Evolutionary conservation across 1,284 basidiomycete genomes (phyloP).

Genomic region (Fomitopsis palustris): DNA sequence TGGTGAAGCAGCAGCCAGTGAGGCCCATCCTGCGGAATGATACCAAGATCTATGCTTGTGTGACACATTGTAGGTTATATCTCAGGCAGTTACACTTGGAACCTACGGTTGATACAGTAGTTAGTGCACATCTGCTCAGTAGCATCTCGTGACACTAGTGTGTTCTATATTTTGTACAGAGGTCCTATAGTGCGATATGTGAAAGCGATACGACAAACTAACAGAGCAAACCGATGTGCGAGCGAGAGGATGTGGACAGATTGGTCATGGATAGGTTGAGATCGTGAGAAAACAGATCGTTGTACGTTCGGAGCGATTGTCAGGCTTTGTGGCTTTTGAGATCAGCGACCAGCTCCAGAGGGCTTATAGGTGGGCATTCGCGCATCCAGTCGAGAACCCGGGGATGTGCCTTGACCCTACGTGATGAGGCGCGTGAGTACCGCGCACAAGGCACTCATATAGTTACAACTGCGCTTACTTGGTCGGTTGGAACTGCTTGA

Average conservation of each 20-base stretch:
- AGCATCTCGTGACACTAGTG: background rate
- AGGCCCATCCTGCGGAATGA: background rate
- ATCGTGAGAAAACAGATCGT: no score
- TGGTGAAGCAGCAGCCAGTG: background rate
- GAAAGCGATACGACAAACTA: background rate
- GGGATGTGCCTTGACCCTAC: conserved; percentile 27
- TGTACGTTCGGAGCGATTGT: no score
- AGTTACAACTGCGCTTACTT: conserved; percentile 42
- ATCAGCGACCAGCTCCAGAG: background rate
- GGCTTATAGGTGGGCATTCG: conserved; percentile 5
- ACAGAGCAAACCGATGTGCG: background rate
- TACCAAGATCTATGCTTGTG: background rate
- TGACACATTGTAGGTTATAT: background rate
- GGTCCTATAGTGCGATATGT: background rate
- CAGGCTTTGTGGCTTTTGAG: background rate
- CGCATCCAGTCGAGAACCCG: conserved; percentile 30
- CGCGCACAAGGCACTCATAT: conserved; percentile 34
- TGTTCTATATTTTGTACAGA: background rate
- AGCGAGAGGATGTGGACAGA: background rate
- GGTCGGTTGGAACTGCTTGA: conserved; percentile 50
- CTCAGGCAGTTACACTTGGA: background rate
- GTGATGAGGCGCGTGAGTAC: background rate
- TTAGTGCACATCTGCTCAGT: background rate
- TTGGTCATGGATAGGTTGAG: background rate
- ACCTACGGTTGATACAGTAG: background rate